Percentiles rank a stretch among this genome's conserved stretches.
These are phyloP conservation scores for Phytophthora pseudosyringae DNA, from an alignment of 352 stramenopile genomes.

Conservation along the genomic window DNA sequence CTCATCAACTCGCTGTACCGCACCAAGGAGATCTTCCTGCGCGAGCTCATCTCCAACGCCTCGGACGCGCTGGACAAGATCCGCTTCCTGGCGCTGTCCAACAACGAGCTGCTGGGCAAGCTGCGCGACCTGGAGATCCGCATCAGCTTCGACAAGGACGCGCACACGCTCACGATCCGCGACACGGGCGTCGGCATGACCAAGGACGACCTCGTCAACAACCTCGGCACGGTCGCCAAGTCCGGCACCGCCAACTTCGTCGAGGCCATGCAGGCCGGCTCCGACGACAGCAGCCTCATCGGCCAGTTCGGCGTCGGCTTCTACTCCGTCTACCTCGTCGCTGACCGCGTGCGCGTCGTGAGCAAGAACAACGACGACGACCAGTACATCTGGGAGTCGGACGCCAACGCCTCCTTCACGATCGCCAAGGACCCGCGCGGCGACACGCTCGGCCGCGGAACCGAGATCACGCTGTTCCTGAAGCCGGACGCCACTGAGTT, in stretches of 20 bases:
- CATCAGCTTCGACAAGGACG: conserved; percentile 96
- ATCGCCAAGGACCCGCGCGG: conserved; percentile 96
- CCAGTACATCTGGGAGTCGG: conserved; percentile 99
- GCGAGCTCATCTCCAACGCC: conserved; percentile 99
- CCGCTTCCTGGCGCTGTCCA: conserved; percentile 96
- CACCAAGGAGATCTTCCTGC: conserved; percentile 99
- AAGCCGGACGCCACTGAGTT: conserved; percentile 99
- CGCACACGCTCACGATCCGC: conserved; percentile 97
- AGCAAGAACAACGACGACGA: conserved; percentile 98
- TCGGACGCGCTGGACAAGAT: conserved; percentile 99
- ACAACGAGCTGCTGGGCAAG: conserved; percentile 76
- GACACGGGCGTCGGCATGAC: conserved; percentile 99
- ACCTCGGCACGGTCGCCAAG: conserved; percentile 98
- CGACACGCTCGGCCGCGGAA: conserved; percentile 96
- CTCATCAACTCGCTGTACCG: conserved; percentile 99
- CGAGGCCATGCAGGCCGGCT: conserved; percentile 92
- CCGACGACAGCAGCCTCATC: conserved; percentile 96
- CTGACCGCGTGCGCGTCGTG: conserved; percentile 95
- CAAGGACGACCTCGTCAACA: conserved; percentile 96
- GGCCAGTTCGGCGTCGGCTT: conserved; percentile 99
- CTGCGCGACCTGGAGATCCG: conserved; percentile 95
- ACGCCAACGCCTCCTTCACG: conserved; percentile 96
- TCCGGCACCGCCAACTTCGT: conserved; percentile 99
- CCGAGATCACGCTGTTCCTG: conserved; percentile 99
- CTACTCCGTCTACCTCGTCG: conserved; percentile 99